Base-by-base conservation (phyloP, 106 monocot genomes). In the Allium fistulosum region DNA sequence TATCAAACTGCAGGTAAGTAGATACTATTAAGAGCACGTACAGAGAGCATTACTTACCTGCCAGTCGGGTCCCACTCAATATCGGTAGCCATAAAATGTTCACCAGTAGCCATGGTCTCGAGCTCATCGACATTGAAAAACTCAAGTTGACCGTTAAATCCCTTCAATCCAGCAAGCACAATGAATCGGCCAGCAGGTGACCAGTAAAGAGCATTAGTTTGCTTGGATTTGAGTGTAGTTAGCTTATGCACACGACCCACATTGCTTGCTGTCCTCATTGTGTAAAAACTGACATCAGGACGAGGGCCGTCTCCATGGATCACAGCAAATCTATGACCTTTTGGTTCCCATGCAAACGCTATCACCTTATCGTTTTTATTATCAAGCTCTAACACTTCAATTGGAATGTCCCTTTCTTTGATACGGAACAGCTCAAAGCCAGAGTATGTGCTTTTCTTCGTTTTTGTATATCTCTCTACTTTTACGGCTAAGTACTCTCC, bases 311-410 rank as follows among this genome's bases (percentile, higher is more conserved):
- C 95, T 37, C 95, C 95, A 69, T 96, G 95, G 48, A 96, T 92
- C 14, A 96, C 73, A 11, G 86, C 92, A 84, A 96, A 92, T 26
- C 95, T 67, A 27, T 96, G 91, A 28, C 95, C 95, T 70, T 88
- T 96, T 1, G 95, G 95, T 59, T 96, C 95, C 95, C 95, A 96
- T 46, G 85, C 92, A 79, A 96, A 96, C 15, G 95, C 91, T 52
- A 96, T 58, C 18, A 88, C 92, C 74, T 96, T 96, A 65, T 96
- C 95, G 59, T 86, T 96, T 61, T 96, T 96, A 28, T 91, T 96
- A 5, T 96, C 95, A 28, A 96, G 86, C 56, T 96, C 95, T 47
- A 96, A 53, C 8, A 86, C 95, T 71, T 96, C 95, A 57, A 91
- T 96, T 0, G 91, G 95, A 63, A 92, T 96, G 70, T 96, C 95